These are phyloP conservation scores for Botrytis sinoallii DNA, from an alignment of 2,329 filamentous ascomycete genomes.

Conservation along the genomic window DNA sequence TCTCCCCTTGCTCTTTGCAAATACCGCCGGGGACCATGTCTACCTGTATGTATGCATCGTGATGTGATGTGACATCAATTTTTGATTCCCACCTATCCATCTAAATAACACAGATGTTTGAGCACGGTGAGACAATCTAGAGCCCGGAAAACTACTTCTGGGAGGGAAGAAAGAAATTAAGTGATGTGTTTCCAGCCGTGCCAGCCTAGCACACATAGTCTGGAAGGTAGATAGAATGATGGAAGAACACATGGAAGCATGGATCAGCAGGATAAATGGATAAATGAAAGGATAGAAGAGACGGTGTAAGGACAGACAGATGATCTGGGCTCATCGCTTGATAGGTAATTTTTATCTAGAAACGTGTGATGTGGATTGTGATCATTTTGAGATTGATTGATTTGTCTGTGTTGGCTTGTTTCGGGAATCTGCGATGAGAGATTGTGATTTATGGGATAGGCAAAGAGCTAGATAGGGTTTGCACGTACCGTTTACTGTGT, in stretches of 20 bases:
- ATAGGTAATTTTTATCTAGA: background rate
- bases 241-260: background rate
- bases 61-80: conserved; percentile 1
- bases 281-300: background rate
- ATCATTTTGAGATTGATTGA: background rate
- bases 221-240: background rate
- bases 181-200: background rate
- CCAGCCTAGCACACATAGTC: background rate
- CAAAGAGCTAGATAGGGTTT: background rate
- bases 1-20: background rate
- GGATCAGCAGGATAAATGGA: background rate
- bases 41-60: background rate
- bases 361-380: background rate
- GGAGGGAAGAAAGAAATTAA: background rate
- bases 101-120: background rate
- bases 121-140: background rate
- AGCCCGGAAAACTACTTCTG: background rate
- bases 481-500: too few species aligned
- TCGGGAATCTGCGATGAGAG: conserved; percentile 8
- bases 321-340: conserved; percentile 7
- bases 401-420: background rate
- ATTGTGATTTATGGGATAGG: background rate
- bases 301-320: background rate
- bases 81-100: background rate
- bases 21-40: background rate